Base-by-base conservation (phyloP, 176 grass and related monocot species). In the Oryza meyeriana region DNA sequence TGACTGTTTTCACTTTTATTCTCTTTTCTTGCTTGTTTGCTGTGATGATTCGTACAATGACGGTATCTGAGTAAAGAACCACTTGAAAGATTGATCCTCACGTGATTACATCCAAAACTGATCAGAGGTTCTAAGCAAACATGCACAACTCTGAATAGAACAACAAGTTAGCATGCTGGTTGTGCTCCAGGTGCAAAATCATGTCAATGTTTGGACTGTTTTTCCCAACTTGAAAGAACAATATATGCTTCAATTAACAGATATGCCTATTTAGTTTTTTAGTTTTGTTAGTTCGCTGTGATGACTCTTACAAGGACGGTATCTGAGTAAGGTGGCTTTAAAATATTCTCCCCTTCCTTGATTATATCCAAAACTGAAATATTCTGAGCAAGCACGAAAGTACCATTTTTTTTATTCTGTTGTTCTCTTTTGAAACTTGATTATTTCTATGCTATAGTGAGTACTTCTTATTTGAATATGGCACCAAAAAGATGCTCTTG, bases 51-150 rank as follows among this genome's bases (percentile, higher is more conserved):
- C 9, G 18, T 61, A 58, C 30, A 70, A 39, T 65, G 47, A 70
- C 22, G 65, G 45, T 81, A 81, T 81, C 65, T 70, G 65, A 81
- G 30, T 26, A 12, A 70, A 47, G 31, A 1, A 14, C 13, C 16
- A 52, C 44, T 33, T 74, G 16, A 33, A 45, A 72, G 30, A 55
- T 28, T 50, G 28, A 17, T 31, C 30, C 45, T 52, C 17, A 8
- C 44, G 11, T 58, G 78, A 81, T 69, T 70, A 38, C 8, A 81
- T 25, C 22, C n/a, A 40, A 39, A 69, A 38, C 32, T 81, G 65
- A 40, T 26, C 41, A 25, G 12, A 50, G 24, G 39, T 28, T 70
- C 64, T 81, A 32, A 80, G 78, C 45, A 74, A 57, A 34, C 45
- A 31, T 69, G 12, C 18, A 6, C 7, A 36, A 6, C 25, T 18